A percentile compares a stretch with the other conserved stretches of the same genome.
Evolutionary conservation across 225 moss, liverwort and hornwort genomes (phyloP).

Genomic region (Physcomitrellopsis africana): DNA sequence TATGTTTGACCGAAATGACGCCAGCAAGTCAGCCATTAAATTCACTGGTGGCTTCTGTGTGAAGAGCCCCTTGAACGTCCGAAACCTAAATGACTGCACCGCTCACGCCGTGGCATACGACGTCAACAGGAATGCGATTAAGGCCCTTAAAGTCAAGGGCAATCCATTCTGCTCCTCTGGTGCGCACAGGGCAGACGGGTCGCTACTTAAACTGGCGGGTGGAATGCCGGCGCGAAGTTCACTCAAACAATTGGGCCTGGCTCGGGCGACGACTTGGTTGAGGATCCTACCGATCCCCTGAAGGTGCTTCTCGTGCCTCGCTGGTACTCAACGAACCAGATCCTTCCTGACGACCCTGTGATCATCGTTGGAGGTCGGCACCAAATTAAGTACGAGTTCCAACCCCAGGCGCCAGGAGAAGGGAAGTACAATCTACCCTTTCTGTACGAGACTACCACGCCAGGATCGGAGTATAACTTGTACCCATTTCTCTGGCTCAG

Average conservation of each 20-base stretch:
- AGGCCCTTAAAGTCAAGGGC: conserved; percentile 29
- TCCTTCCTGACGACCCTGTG: conserved; percentile 28
- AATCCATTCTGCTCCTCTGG: conserved; percentile 52
- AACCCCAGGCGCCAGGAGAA: conserved; percentile 7
- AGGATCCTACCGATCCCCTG: background rate
- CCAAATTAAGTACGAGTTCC: conserved; percentile 26
- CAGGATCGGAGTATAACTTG: conserved; percentile 22
- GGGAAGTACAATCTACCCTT: background rate
- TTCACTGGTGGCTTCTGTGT: conserved; percentile 38
- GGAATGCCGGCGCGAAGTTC: conserved; percentile 28
- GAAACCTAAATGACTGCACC: conserved; percentile 40
- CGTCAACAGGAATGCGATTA: conserved; percentile 14
- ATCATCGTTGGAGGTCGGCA: conserved; percentile 29
- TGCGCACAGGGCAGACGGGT: conserved; percentile 26
- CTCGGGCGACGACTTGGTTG: conserved; percentile 29
- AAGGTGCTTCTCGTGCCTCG: background rate
- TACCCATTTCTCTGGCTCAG: conserved; percentile 30
- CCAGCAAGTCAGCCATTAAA: conserved; percentile 31
- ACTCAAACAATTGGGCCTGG: conserved; percentile 26
- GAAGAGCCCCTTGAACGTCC: conserved; percentile 23
- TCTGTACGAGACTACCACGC: conserved; percentile 13
- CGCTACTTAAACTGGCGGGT: conserved; percentile 42
- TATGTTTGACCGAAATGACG: conserved; percentile 44
- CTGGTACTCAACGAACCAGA: conserved; percentile 31
- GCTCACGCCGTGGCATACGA: conserved; percentile 42